Evolutionary conservation across 1,284 basidiomycete species (phyloP).

Genomic region (Volvariella surrecta): DNA sequence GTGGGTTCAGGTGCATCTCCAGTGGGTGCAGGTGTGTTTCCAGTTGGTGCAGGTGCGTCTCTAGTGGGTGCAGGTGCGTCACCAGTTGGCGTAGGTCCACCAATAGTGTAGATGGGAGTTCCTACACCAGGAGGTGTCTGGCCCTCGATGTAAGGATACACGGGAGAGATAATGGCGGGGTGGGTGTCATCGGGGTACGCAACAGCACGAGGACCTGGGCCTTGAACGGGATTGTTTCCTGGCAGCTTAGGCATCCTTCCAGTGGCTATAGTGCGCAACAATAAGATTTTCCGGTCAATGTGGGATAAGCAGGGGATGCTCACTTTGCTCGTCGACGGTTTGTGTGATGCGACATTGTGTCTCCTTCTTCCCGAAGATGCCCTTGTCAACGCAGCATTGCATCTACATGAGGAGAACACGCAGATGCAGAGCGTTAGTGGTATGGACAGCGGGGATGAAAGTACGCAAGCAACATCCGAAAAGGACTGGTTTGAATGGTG

Average conservation of each 20-base stretch:
- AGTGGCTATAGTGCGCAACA: constrained; percentile 23
- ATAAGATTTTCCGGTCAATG: background rate
- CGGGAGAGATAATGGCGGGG: constrained; percentile 27
- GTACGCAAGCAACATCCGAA: too few species aligned
- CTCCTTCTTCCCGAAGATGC: constrained; percentile 28
- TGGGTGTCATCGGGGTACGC: constrained; percentile 19
- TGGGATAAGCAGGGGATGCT: too few species aligned
- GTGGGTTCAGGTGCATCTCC: too few species aligned
- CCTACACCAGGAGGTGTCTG: constrained; percentile 5
- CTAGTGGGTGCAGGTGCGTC: background rate
- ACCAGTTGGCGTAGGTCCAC: constrained; percentile 4
- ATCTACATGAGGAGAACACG: too few species aligned
- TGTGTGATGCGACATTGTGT: constrained; percentile 30
- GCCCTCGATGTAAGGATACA: constrained; percentile 29
- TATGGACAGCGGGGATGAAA: too few species aligned
- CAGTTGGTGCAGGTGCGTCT: too few species aligned
- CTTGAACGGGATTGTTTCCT: constrained; percentile 36
- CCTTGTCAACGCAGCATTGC: constrained; percentile 30
- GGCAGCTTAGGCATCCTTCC: constrained; percentile 32
- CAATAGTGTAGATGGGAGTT: constrained; percentile 6
- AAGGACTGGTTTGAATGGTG: background rate
- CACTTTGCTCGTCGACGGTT: constrained; percentile 30
- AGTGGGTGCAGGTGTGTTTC: too few species aligned
- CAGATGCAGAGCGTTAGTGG: too few species aligned
- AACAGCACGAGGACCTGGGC: constrained; percentile 19